Evolutionary conservation across 768 basidiomycete genomes (phyloP).

Genomic region (Mycena pura): DNA sequence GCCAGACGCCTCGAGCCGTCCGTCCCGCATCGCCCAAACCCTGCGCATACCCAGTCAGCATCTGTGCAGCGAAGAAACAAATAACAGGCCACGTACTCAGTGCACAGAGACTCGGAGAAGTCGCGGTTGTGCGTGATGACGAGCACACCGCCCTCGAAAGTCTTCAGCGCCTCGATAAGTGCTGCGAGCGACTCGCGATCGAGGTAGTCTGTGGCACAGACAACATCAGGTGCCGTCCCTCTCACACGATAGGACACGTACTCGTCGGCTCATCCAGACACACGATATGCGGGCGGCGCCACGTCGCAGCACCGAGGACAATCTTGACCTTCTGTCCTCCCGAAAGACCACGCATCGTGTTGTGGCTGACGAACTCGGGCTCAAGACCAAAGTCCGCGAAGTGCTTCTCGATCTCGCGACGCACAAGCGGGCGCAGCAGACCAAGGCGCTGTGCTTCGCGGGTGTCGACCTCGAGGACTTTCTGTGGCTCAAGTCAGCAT

Average conservation of each 20-base stretch:
- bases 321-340: conserved; percentile 99
- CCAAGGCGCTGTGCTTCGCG: conserved; percentile 97
- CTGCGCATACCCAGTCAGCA: conserved; percentile 29
- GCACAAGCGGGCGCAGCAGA: conserved; percentile 94
- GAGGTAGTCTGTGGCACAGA: conserved; percentile 77
- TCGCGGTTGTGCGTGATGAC: conserved; percentile 98
- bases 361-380: conserved; percentile 98
- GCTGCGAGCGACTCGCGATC: conserved; percentile 99
- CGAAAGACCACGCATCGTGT: conserved; percentile 98
- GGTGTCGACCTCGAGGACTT: conserved; percentile 96
- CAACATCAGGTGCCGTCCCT: conserved; percentile 8
- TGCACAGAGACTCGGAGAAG: conserved; percentile 98
- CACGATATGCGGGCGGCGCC: conserved; percentile 98
- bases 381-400: conserved; percentile 99
- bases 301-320: conserved; percentile 96
- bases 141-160: conserved; percentile 98
- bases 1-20: conserved; percentile 93
- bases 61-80: background rate
- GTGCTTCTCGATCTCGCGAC: conserved; percentile 99
- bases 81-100: conserved; percentile 57
- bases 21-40: conserved; percentile 99
- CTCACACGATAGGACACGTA: conserved; percentile 37
- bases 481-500: conserved; percentile 52
- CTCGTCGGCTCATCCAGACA: conserved; percentile 97
- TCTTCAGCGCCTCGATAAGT: conserved; percentile 96